Evolutionary conservation across 106 monocot species (phyloP).

Genomic region (Allium cepa): DNA sequence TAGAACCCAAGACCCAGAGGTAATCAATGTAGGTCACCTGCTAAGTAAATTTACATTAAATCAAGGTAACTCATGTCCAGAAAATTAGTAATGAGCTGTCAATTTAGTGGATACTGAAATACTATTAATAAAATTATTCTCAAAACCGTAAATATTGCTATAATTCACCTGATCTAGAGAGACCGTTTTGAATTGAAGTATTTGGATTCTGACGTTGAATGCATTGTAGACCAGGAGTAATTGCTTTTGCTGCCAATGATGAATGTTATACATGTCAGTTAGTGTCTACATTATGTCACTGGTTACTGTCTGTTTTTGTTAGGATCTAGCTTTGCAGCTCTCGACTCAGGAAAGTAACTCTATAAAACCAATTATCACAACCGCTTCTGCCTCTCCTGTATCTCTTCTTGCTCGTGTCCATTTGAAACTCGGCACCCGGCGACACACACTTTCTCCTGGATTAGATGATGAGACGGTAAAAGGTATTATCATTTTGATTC

Average conservation of each 20-base stretch:
- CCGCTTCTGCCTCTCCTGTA: constrained; percentile 23
- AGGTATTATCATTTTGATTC: constrained; percentile 31
- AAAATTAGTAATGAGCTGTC: too few relatives aligned
- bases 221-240: neutral
- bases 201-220: too few relatives aligned
- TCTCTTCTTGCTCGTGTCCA: constrained; percentile 94
- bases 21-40: too few relatives aligned
- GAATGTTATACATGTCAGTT: too few relatives aligned
- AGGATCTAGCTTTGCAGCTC: constrained; percentile 80
- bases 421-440: constrained; percentile 93
- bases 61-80: too few relatives aligned
- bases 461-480: constrained; percentile 86
- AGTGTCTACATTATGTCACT: neutral
- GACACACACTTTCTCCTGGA: constrained; percentile 70
- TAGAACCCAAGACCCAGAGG: too few relatives aligned
- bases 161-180: too few relatives aligned
- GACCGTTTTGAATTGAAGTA: too few relatives aligned
- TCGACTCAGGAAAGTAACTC: constrained; percentile 30
- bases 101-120: too few relatives aligned
- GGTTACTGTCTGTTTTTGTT: constrained; percentile 4
- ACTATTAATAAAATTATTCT: too few relatives aligned
- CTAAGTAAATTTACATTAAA: too few relatives aligned
- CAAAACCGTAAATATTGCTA: too few relatives aligned
- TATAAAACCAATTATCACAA: constrained; percentile 13
- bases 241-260: neutral